phyloP scores from a whole-genome alignment of 1,284 basidiomycete species.

The Exobasidium cylindrosporum region DNA sequence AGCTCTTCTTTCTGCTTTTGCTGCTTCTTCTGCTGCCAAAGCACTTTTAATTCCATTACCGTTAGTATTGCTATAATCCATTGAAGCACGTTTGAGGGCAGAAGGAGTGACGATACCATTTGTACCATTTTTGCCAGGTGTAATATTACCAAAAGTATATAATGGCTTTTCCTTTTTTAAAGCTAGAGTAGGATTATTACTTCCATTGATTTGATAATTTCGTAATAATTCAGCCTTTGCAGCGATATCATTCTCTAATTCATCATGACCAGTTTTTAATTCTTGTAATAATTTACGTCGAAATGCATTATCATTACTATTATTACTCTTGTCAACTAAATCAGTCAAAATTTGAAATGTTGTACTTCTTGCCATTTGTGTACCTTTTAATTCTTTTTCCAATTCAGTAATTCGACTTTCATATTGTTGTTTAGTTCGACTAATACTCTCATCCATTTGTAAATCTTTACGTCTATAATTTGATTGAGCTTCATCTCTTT shows the following conservation, averaged over 20 bases:
- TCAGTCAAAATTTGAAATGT: constrained; percentile 50
- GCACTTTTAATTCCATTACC: constrained; percentile 5
- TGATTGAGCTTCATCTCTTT: constrained; percentile 56
- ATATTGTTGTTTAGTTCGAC: constrained; percentile 68
- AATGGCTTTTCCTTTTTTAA: constrained; percentile 25
- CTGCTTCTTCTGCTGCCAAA: neutral
- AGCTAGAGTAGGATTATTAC: neutral
- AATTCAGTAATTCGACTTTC: constrained; percentile 67
- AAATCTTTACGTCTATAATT: constrained; percentile 65
- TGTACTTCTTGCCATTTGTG: constrained; percentile 56
- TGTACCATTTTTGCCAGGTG: constrained; percentile 7
- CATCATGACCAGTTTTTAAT: constrained; percentile 59
- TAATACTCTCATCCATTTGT: constrained; percentile 68
- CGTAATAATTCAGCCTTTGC: constrained; percentile 46
- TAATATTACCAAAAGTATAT: constrained; percentile 32
- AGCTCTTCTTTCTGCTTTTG: neutral
- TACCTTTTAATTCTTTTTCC: constrained; percentile 57
- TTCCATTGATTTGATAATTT: constrained; percentile 23
- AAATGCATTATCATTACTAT: constrained; percentile 62
- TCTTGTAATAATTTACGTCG: constrained; percentile 68
- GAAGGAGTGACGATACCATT: constrained; percentile 11
- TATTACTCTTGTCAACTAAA: constrained; percentile 29
- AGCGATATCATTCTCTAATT: constrained; percentile 47
- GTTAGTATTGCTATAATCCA: neutral
- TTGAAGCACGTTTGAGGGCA: constrained; percentile 1